phyloP scores from a whole-genome alignment of 2,329 filamentous ascomycete species.

The Corniculantispora saksenae region DNA sequence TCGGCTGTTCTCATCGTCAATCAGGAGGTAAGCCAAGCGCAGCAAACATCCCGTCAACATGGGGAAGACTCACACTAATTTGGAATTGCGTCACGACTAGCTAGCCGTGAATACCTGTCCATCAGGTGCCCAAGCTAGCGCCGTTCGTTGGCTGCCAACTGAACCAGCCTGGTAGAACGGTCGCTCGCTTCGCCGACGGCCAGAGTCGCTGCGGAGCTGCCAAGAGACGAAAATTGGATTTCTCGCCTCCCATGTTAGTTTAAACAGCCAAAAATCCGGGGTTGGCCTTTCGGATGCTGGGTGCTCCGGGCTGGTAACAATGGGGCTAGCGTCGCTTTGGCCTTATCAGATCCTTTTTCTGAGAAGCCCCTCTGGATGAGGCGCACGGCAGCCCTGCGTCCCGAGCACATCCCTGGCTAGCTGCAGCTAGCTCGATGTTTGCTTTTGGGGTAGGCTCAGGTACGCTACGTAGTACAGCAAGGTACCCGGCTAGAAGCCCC shows the following conservation, averaged over 20 bases:
- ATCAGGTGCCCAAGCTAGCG: background rate
- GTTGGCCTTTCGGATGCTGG: constrained; percentile 7
- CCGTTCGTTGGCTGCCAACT: background rate
- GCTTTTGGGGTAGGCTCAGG: background rate
- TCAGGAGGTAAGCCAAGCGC: background rate
- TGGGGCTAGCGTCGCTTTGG: background rate
- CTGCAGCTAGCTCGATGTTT: background rate
- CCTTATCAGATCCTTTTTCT: background rate
- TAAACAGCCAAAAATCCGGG: background rate
- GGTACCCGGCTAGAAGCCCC: background rate
- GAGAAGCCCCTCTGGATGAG: background rate
- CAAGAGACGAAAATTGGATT: background rate
- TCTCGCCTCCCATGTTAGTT: background rate
- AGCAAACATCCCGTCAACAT: background rate
- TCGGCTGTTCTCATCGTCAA: background rate
- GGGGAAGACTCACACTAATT: background rate
- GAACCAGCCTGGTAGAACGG: too few relatives aligned
- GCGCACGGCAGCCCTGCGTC: background rate
- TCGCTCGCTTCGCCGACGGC: background rate
- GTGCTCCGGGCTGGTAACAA: constrained; percentile 3
- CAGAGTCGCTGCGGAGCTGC: background rate
- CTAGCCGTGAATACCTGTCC: background rate
- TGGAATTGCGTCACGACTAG: background rate
- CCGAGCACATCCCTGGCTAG: background rate
- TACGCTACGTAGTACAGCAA: background rate